phyloP scores from a whole-genome alignment of 176 grass and related monocot genomes.

The Aegilops bicornis region DNA sequence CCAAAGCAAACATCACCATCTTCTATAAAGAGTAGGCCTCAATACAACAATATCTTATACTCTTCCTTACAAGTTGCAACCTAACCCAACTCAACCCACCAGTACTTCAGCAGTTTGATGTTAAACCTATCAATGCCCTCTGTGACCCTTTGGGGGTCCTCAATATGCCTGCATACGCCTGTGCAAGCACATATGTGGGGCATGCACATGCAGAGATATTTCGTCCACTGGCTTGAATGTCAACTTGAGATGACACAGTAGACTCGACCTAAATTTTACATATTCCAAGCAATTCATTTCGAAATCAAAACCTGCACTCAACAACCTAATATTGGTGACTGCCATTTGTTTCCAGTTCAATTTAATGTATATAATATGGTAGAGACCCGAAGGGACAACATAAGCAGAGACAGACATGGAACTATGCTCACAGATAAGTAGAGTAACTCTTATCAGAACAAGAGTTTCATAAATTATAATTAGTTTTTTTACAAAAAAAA shows the following conservation, averaged over 20 bases:
- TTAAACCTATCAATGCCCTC: not conserved
- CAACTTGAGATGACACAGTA: not conserved
- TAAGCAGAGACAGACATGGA: not conserved
- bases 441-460: not conserved
- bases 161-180: not conserved
- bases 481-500: not conserved
- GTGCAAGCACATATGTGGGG: not conserved
- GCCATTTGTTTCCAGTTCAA: not conserved
- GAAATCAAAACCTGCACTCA: not conserved
- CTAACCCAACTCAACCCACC: not conserved
- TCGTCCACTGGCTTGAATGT: not conserved
- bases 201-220: not conserved
- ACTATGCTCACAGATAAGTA: not conserved
- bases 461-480: not conserved
- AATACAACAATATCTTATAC: not conserved
- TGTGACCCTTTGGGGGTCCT: conserved; percentile 2
- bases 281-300: not conserved
- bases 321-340: not conserved
- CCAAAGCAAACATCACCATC: not conserved
- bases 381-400: not conserved
- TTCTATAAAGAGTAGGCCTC: not conserved
- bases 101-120: not conserved
- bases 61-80: not conserved
- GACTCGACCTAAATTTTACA: not conserved
- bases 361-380: not conserved